phyloP scores from a whole-genome alignment of 2,329 filamentous ascomycete genomes.

The Ceratocystis eucalypticola region DNA sequence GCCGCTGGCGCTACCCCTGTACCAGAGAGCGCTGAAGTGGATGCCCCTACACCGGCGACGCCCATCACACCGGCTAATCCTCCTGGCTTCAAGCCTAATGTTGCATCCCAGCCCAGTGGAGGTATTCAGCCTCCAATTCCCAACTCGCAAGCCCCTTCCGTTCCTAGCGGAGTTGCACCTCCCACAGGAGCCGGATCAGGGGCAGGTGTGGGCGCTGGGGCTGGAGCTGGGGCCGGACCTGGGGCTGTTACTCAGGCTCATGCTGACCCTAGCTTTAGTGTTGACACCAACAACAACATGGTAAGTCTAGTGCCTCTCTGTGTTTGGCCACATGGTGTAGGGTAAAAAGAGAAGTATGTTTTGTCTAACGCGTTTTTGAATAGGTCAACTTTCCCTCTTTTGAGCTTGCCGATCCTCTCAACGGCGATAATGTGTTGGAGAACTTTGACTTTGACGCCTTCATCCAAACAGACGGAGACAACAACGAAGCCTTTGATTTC shows the following conservation, averaged over 20 bases:
- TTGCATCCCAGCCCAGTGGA: conserved; percentile 26
- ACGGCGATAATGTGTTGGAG: conserved; percentile 44
- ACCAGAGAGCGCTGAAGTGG: conserved; percentile 43
- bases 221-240: conserved; percentile 26
- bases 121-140: conserved; percentile 21
- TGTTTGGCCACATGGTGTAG: background rate
- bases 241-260: conserved; percentile 34
- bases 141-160: conserved; percentile 24
- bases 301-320: background rate
- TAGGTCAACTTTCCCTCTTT: conserved; percentile 36
- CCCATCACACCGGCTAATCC: conserved; percentile 48
- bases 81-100: conserved; percentile 33
- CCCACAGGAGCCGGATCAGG: conserved; percentile 33
- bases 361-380: conserved; percentile 6
- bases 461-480: conserved; percentile 41
- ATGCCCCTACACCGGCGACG: conserved; percentile 47
- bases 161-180: conserved; percentile 26
- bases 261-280: conserved; percentile 29
- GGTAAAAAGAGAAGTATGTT: too few species aligned
- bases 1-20: conserved; percentile 41
- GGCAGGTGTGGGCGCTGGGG: conserved; percentile 24
- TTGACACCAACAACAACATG: conserved; percentile 13
- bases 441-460: conserved; percentile 58
- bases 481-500: conserved; percentile 43
- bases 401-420: conserved; percentile 43